Evolutionary conservation across 2,329 filamentous ascomycete species (phyloP), one percentile per base, ranked within the genome.

Genomic region (Colletotrichum echinochloae): DNA sequence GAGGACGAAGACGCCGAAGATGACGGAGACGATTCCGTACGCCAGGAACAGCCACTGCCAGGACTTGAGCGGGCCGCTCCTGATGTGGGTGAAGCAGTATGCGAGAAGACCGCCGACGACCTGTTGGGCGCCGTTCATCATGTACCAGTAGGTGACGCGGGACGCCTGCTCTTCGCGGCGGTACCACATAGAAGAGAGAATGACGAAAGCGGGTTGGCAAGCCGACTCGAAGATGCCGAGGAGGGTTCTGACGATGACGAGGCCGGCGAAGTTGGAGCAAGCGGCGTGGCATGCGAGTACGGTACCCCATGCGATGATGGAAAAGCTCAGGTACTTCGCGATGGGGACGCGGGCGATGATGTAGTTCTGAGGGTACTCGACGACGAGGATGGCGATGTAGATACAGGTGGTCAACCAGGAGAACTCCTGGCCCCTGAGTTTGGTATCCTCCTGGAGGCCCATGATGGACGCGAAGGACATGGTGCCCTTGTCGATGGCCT

Each of bases 101-200:
- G 91, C 91, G 0, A 93, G 82, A 0, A 93, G 84, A 7, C 91
- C 91, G 39, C 91, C 91, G 9, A 93, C 89, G 60, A 93, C 90
- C 76, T 93, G 91, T 76, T 93, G 91, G 0, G 84, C 86, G 2
- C 91, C 91, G 76, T 93, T 94, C 90, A 93, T 93, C 88, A 92
- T 92, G 78, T 92, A 91, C 91, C 91, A 93, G 78, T 89, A 92
- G 0, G 90, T 91, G 3, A 93, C 90, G 6, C 88, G 87, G 0
- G 86, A 79, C 0, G 90, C 87, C 76, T 93, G 91, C 74, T 93
- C 91, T 65, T 91, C 87, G 41, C 90, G 84, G 70, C 87, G 88
- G 78, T 93, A 93, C 91, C 91, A 93, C 83, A 92, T 91, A 41
- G 86, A 84, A 0, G 87, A 91, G 65, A 93, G 83, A 61, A 93